These are phyloP conservation scores for Aspergillus pseudonomiae DNA, from an alignment of 2,329 filamentous ascomycete genomes.

Conservation along the genomic window DNA sequence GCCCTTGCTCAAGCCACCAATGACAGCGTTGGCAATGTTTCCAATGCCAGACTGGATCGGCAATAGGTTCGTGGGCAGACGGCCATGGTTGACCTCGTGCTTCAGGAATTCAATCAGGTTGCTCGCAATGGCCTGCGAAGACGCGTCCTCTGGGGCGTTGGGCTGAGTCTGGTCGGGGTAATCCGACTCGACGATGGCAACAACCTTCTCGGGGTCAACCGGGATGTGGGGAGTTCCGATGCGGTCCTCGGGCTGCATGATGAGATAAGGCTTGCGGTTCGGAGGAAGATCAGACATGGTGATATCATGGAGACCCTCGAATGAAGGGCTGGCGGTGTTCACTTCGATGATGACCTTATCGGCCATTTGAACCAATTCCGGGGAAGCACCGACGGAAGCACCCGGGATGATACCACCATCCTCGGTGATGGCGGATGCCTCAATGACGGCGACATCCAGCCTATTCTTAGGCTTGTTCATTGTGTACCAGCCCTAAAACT, in stretches of 20 bases:
- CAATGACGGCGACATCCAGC: slow-evolving; percentile 81
- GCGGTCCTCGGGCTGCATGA: slow-evolving; percentile 83
- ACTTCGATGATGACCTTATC: slow-evolving; percentile 93
- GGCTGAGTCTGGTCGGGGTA: slow-evolving; percentile 76
- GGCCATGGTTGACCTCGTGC: slow-evolving; percentile 78
- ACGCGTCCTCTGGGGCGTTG: slow-evolving; percentile 75
- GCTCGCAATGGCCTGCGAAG: slow-evolving; percentile 70
- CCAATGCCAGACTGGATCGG: slow-evolving; percentile 87
- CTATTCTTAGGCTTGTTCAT: slow-evolving; percentile 73
- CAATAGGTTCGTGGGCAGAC: slow-evolving; percentile 74
- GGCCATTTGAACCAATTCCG: slow-evolving; percentile 85
- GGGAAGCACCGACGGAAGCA: slow-evolving; percentile 80
- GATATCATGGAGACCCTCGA: slow-evolving; percentile 89
- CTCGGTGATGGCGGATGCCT: slow-evolving; percentile 83
- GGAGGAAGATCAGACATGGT: slow-evolving; percentile 86
- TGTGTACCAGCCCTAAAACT: slow-evolving; percentile 72
- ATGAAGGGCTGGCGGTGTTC: slow-evolving; percentile 81
- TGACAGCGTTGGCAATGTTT: slow-evolving; percentile 90
- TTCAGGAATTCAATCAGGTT: slow-evolving; percentile 85
- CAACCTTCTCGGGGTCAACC: slow-evolving; percentile 79
- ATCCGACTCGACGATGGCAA: slow-evolving; percentile 82
- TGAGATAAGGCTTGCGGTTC: slow-evolving; percentile 78
- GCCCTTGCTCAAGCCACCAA: slow-evolving; percentile 75
- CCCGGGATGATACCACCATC: slow-evolving; percentile 88
- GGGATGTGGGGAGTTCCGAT: slow-evolving; percentile 83